Conservation (phyloP, 768 basidiomycete species). For the Leucosporidium creatinivorum region DNA sequence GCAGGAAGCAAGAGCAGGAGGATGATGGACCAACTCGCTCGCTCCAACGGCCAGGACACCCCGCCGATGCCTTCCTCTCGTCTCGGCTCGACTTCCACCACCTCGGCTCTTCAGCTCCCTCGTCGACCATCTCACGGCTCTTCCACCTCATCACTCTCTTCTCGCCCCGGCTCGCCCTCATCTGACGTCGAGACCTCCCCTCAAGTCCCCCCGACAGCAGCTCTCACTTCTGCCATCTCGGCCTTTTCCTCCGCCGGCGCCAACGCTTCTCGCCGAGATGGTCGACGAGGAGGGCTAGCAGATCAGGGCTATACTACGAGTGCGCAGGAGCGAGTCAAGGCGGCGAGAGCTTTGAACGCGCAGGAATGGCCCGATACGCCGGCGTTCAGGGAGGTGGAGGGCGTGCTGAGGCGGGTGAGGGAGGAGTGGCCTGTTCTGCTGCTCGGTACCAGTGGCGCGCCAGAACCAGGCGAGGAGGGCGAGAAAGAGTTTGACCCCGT, state of each 20-base stretch:
- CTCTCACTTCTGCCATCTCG: conserved; percentile 16
- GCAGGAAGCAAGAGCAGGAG: neutral
- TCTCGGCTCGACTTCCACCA: neutral
- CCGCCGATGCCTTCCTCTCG: neutral
- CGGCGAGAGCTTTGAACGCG: conserved; percentile 12
- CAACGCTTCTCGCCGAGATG: conserved; percentile 9
- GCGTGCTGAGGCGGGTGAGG: conserved; percentile 21
- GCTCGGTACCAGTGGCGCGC: conserved; percentile 14
- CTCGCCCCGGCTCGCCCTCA: neutral
- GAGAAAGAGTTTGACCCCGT: conserved; percentile 76
- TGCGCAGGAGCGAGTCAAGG: neutral
- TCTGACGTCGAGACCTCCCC: neutral
- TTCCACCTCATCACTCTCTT: neutral
- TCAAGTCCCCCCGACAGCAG: neutral
- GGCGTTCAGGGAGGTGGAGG: conserved; percentile 36
- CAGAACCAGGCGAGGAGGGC: conserved; percentile 6
- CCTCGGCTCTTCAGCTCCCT: neutral
- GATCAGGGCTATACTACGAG: conserved; percentile 23
- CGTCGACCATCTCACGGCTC: neutral
- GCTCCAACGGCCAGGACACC: neutral
- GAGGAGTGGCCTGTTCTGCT: conserved; percentile 34
- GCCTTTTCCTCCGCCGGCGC: conserved; percentile 26
- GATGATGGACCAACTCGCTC: conserved; percentile 4
- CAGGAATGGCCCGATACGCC: conserved; percentile 35
- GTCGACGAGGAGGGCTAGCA: conserved; percentile 20